Evolutionary conservation across 75 land plant species (phyloP).

Genomic region (Sequoia sempervirens): DNA sequence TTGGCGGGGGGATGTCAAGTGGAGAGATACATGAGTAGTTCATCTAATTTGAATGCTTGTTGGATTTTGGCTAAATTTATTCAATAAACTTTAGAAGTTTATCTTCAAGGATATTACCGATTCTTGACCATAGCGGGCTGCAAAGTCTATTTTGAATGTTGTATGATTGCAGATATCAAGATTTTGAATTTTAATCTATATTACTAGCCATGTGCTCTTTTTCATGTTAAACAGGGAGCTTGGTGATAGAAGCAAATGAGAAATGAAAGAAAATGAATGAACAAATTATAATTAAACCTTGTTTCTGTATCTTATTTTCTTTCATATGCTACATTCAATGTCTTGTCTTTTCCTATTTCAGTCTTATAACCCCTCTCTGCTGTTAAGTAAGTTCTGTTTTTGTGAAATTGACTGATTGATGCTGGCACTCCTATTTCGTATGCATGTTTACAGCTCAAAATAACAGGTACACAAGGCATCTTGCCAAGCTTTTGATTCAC

Average conservation of each 20-base stretch:
- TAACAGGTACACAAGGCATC: constrained; percentile 64
- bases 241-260: not conserved
- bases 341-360: not conserved
- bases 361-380: not conserved
- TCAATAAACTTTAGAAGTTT: not conserved
- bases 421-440: constrained; percentile 1
- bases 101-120: not conserved
- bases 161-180: not conserved
- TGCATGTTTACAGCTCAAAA: constrained; percentile 51
- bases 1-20: not conserved
- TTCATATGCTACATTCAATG: not conserved
- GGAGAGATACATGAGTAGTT: not conserved
- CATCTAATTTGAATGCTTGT: not conserved
- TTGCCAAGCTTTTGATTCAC: constrained; percentile 73
- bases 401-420: constrained; percentile 2
- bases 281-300: not conserved
- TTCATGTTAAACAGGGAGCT: not conserved
- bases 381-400: not conserved
- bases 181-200: not conserved
- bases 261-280: not conserved
- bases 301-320: not conserved
- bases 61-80: not conserved
- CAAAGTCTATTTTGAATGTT: not conserved
- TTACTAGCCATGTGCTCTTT: not conserved
- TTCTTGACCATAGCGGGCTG: not conserved